phyloP scores from a whole-genome alignment of 768 basidiomycete species.

The Termitomyces sp. region DNA sequence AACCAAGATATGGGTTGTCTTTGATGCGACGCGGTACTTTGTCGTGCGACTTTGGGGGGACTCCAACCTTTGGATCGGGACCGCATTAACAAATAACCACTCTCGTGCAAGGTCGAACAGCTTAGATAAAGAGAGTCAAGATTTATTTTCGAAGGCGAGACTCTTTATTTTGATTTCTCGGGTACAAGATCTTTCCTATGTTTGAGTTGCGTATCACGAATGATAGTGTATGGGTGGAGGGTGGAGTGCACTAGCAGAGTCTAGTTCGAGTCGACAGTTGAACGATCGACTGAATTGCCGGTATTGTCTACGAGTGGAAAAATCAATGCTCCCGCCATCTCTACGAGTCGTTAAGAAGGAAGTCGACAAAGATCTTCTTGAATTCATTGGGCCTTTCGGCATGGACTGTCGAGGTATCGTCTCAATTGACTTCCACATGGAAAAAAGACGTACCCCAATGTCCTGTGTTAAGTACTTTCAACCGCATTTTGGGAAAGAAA shows the following conservation, averaged over 20 bases:
- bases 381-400: conserved; percentile 66
- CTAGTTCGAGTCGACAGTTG: background rate
- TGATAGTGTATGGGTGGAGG: background rate
- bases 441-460: conserved; percentile 64
- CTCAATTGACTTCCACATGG: background rate
- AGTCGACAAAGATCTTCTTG: conserved; percentile 24
- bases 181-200: too few relatives aligned
- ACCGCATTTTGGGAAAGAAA: conserved; percentile 65
- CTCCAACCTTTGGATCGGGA: too few relatives aligned
- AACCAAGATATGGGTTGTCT: background rate
- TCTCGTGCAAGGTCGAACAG: conserved; percentile 4
- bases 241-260: background rate
- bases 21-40: too few relatives aligned
- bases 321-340: background rate
- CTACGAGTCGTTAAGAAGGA: conserved; percentile 10
- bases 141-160: background rate
- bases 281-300: background rate
- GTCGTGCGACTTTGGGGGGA: conserved; percentile 35
- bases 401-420: conserved; percentile 44
- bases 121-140: background rate
- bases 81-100: too few relatives aligned
- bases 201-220: background rate
- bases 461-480: conserved; percentile 60
- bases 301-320: background rate
- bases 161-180: background rate